Evolutionary conservation across 768 basidiomycete species (phyloP).

Genomic region (Tricholoma bakamatsutake): DNA sequence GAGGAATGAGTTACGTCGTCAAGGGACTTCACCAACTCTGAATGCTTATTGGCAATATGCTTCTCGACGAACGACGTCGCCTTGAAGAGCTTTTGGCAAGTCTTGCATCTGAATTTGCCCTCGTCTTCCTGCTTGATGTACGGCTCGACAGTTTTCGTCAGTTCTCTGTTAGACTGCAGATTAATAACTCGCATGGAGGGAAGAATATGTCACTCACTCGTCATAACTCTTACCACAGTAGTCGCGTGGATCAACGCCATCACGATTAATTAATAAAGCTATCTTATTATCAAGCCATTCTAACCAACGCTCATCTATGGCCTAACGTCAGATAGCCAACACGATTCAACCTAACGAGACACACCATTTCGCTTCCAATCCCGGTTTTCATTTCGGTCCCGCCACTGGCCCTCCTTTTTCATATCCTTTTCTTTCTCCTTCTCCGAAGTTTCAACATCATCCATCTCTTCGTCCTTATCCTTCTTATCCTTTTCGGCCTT

Average conservation of each 20-base stretch:
- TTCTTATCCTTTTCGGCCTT: conserved; percentile 43
- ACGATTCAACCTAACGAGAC: background rate
- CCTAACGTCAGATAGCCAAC: conserved; percentile 7
- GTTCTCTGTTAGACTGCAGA: conserved; percentile 51
- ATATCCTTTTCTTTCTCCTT: conserved; percentile 34
- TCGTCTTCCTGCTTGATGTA: conserved; percentile 94
- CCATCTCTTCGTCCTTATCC: conserved; percentile 33
- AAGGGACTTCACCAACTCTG: conserved; percentile 74
- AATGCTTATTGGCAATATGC: conserved; percentile 93
- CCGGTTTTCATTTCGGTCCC: conserved; percentile 22
- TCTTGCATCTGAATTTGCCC: conserved; percentile 94
- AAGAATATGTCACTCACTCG: conserved; percentile 47
- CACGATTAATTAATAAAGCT: conserved; percentile 70
- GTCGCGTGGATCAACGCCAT: conserved; percentile 77
- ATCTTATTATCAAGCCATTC: conserved; percentile 87
- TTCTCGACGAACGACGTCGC: conserved; percentile 96
- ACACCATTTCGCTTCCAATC: conserved; percentile 65
- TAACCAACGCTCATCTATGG: conserved; percentile 79
- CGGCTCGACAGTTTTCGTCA: conserved; percentile 71
- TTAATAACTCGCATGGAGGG: background rate
- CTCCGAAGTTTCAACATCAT: conserved; percentile 28
- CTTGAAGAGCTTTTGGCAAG: conserved; percentile 96
- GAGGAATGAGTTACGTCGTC: conserved; percentile 59
- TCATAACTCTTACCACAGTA: conserved; percentile 89
- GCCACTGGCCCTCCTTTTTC: conserved; percentile 16